A percentile compares a stretch with the other conserved stretches of the same genome.
Conservation (phyloP, 345 rosid genomes). For the Sisymbrium irio region DNA sequence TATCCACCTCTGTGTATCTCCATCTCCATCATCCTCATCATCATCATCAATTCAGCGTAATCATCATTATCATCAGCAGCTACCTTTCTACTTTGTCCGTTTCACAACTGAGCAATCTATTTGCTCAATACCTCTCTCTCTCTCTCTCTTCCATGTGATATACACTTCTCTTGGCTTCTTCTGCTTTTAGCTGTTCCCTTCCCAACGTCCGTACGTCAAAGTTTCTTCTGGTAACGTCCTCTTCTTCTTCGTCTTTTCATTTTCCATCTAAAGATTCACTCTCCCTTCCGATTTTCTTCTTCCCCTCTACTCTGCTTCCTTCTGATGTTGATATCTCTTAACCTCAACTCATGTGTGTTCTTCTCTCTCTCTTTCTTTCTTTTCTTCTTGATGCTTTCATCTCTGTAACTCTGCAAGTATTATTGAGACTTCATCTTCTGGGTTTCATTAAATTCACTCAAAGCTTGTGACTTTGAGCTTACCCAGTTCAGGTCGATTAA, state of each 20-base stretch:
- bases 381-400: background rate
- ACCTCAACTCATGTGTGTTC: conserved; percentile 29
- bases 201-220: conserved; percentile 31
- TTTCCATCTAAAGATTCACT: conserved; percentile 19
- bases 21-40: conserved; percentile 1
- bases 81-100: conserved; percentile 61
- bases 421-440: conserved; percentile 12
- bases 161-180: conserved; percentile 32
- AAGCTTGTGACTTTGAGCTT: conserved; percentile 16
- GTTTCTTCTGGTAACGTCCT: conserved; percentile 33
- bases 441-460: conserved; percentile 5
- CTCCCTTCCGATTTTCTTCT: conserved; percentile 21
- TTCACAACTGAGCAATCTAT: conserved; percentile 47
- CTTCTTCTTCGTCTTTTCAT: conserved; percentile 13
- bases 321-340: conserved; percentile 19
- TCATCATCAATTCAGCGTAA: conserved; percentile 29
- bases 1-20: conserved; percentile 22
- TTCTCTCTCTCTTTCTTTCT: background rate
- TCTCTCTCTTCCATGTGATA: conserved; percentile 36
- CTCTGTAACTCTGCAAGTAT: conserved; percentile 1
- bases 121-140: conserved; percentile 28
- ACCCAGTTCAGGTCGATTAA: background rate
- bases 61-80: conserved; percentile 43
- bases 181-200: conserved; percentile 31
- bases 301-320: conserved; percentile 13